phyloP scores from a whole-genome alignment of 345 rosid genomes.

The Mercurialis annua region DNA sequence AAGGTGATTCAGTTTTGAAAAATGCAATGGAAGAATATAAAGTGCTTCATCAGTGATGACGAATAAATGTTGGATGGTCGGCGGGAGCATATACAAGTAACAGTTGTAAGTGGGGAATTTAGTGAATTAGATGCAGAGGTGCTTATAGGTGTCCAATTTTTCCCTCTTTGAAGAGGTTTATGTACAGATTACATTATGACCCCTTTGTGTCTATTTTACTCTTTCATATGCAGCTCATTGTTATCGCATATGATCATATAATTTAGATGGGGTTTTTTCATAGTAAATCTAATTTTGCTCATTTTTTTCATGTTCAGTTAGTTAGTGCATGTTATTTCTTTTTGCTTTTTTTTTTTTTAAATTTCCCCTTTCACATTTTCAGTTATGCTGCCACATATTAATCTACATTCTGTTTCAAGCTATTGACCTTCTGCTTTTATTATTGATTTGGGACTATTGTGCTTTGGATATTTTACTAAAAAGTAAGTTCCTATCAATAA shows the following conservation, averaged over 20 bases:
- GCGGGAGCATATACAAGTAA: conserved; percentile 15
- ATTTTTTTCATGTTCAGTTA: not conserved
- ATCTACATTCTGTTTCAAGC: too few species aligned
- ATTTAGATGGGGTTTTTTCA: not conserved
- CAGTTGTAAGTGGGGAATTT: conserved; percentile 24
- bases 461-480: too few species aligned
- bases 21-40: conserved; percentile 12
- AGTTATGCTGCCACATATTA: too few species aligned
- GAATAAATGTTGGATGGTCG: conserved; percentile 4
- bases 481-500: too few species aligned
- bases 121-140: conserved; percentile 9
- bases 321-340: not conserved
- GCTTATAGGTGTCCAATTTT: not conserved
- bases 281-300: not conserved
- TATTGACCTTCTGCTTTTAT: too few species aligned
- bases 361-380: too few species aligned
- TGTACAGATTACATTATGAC: conserved; percentile 26
- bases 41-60: not conserved
- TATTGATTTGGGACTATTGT: too few species aligned
- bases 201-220: conserved; percentile 6
- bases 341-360: not conserved
- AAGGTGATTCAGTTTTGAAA: conserved; percentile 21
- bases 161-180: conserved; percentile 19
- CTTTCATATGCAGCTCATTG: conserved; percentile 7
- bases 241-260: not conserved